phyloP scores from a whole-genome alignment of 139 green algal genomes.

The Volvox reticuliferus region DNA sequence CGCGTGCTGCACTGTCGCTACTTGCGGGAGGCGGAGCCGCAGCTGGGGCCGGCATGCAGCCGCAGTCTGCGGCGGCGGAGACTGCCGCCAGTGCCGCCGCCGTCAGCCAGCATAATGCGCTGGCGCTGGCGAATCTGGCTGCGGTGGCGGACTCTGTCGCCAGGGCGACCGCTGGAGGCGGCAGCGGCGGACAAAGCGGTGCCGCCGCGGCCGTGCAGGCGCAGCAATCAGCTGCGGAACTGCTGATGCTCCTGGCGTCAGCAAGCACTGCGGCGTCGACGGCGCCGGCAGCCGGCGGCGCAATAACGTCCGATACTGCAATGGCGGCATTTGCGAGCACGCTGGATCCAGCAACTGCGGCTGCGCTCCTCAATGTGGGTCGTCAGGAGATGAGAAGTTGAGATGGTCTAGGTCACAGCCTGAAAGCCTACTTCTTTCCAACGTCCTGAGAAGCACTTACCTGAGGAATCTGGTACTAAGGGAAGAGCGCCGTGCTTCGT shows the following conservation, averaged over 20 bases:
- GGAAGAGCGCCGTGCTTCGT: too few relatives aligned
- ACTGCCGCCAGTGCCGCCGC: not conserved
- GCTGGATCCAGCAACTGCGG: slow-evolving; percentile 6
- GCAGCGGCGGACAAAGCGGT: not conserved
- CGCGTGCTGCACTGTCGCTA: not conserved
- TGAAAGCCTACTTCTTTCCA: too few relatives aligned
- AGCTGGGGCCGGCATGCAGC: not conserved
- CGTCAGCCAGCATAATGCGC: slow-evolving; percentile 8
- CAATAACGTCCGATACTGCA: not conserved
- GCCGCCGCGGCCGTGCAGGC: not conserved
- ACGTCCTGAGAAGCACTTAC: too few relatives aligned
- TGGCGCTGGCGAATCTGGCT: slow-evolving; percentile 30
- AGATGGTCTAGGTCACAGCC: too few relatives aligned
- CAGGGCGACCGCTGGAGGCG: not conserved
- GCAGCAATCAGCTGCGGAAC: not conserved
- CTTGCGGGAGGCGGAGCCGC: not conserved
- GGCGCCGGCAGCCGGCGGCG: not conserved
- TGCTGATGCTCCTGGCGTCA: slow-evolving; percentile 42
- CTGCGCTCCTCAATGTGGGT: slow-evolving; percentile 11
- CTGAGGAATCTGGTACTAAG: too few relatives aligned
- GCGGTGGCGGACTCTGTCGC: not conserved
- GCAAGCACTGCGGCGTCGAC: not conserved
- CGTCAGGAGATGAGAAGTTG: not conserved
- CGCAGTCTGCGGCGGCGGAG: not conserved
- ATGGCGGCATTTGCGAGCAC: slow-evolving; percentile 14